Evolutionary conservation across 257 asterid genomes (phyloP).

Genomic region (Solanum chiquidenum): DNA sequence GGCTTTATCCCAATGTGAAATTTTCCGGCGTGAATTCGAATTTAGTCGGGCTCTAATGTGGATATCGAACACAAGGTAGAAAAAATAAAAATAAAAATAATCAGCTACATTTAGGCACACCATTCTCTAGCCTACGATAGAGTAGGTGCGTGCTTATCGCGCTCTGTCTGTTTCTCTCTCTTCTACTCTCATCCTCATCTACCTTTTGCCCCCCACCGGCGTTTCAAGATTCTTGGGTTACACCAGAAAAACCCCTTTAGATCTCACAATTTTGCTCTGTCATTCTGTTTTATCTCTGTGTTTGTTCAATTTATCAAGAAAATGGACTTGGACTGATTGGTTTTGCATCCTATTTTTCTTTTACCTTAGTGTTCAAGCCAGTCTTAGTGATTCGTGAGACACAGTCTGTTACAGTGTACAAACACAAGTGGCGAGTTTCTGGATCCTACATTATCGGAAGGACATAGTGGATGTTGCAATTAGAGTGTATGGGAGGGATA

Average conservation of each 20-base stretch:
- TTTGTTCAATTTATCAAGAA: background rate
- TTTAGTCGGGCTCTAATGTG: too few relatives aligned
- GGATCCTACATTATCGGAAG: background rate
- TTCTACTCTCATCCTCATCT: constrained; percentile 14
- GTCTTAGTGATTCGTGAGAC: background rate
- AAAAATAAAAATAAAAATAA: background rate
- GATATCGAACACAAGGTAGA: too few relatives aligned
- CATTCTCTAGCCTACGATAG: background rate
- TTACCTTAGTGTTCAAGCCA: background rate
- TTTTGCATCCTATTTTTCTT: background rate
- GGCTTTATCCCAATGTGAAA: too few relatives aligned
- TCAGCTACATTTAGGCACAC: background rate
- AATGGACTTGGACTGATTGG: background rate
- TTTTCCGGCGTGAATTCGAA: too few relatives aligned
- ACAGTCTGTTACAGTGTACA: background rate
- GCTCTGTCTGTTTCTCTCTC: background rate
- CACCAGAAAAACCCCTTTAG: background rate
- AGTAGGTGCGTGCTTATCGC: background rate
- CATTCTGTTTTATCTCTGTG: background rate
- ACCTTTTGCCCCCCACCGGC: constrained; percentile 1
- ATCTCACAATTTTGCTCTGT: background rate
- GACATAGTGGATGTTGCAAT: background rate
- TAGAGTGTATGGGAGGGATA: constrained; percentile 17
- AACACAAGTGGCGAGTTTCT: background rate
- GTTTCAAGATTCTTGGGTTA: constrained; percentile 14